Evolutionary conservation across 208 protist species (phyloP).

Genomic region (Trypanosoma lewisi): DNA sequence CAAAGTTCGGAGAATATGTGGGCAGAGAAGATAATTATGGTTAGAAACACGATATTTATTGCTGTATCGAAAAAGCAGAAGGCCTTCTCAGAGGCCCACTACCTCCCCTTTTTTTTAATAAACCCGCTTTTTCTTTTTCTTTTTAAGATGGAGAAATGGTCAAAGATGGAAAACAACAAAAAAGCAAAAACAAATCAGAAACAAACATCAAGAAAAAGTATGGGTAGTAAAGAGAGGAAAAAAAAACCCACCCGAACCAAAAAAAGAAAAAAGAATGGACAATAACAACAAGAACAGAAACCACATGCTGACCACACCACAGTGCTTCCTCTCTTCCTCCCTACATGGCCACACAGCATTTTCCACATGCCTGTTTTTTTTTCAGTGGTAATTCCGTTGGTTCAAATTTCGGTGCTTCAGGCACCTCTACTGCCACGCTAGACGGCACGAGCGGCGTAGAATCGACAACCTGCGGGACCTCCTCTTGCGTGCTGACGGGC

Average conservation of each 20-base stretch:
- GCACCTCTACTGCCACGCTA: neutral
- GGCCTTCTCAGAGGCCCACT: neutral
- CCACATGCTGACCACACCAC: too few relatives aligned
- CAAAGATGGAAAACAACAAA: neutral
- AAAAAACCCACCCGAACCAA: conserved; percentile 3
- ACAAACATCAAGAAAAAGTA: conserved; percentile 10
- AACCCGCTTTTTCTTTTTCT: neutral
- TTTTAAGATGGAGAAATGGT: neutral
- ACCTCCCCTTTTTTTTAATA: neutral
- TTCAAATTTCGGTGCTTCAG: neutral
- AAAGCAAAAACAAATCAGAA: conserved; percentile 17
- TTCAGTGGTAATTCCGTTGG: neutral
- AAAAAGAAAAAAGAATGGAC: conserved; percentile 20
- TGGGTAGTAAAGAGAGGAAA: too few relatives aligned
- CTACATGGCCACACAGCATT: conserved; percentile 39
- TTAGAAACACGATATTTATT: too few relatives aligned
- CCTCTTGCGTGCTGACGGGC: too few relatives aligned
- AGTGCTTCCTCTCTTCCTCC: too few relatives aligned
- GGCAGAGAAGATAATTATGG: too few relatives aligned
- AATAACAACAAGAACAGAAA: conserved; percentile 3
- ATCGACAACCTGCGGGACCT: too few relatives aligned
- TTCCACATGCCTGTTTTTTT: conserved; percentile 27
- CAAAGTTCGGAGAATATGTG: too few relatives aligned
- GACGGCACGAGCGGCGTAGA: too few relatives aligned
- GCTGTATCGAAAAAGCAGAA: too few relatives aligned